Conservation (phyloP, 2,329 filamentous ascomycete genomes). For the Plenodomus lindquistii region DNA sequence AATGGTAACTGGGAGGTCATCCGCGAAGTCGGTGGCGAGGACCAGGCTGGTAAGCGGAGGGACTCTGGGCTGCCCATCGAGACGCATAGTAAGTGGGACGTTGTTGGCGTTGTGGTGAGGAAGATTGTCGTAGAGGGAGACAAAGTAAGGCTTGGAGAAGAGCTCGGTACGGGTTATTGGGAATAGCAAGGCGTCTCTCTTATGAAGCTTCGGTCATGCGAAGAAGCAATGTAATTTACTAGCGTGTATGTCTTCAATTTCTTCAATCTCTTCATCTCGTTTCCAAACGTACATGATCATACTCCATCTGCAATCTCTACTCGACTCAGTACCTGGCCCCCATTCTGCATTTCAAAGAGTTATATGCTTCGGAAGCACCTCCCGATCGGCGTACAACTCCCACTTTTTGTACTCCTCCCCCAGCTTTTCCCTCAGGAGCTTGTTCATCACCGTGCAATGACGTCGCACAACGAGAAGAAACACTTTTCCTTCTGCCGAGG, state of each 20-base stretch:
- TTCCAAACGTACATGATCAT: no score
- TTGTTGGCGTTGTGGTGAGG: constrained; percentile 39
- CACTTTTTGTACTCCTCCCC: constrained; percentile 1
- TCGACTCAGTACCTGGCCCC: no score
- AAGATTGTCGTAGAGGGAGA: constrained; percentile 34
- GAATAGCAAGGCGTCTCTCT: no score
- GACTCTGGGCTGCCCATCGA: constrained; percentile 36
- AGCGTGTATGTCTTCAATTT: no score
- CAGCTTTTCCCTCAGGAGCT: neutral
- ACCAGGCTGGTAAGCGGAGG: constrained; percentile 33
- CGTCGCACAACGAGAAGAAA: neutral
- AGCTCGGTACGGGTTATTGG: constrained; percentile 38
- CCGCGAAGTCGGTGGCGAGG: constrained; percentile 34
- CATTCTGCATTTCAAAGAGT: no score
- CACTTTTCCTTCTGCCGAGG: no score
- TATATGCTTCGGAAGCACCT: no score
- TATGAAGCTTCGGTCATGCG: no score
- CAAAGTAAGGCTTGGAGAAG: constrained; percentile 34
- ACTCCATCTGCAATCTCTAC: no score
- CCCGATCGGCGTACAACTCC: no score
- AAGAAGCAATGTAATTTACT: no score
- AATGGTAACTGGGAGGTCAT: constrained; percentile 37
- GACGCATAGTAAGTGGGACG: constrained; percentile 40
- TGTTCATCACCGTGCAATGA: constrained; percentile 1
- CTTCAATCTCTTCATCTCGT: no score